These are phyloP conservation scores for Pseudevernia furfuracea DNA, from an alignment of 495 filamentous ascomycete genomes.

Conservation along the genomic window DNA sequence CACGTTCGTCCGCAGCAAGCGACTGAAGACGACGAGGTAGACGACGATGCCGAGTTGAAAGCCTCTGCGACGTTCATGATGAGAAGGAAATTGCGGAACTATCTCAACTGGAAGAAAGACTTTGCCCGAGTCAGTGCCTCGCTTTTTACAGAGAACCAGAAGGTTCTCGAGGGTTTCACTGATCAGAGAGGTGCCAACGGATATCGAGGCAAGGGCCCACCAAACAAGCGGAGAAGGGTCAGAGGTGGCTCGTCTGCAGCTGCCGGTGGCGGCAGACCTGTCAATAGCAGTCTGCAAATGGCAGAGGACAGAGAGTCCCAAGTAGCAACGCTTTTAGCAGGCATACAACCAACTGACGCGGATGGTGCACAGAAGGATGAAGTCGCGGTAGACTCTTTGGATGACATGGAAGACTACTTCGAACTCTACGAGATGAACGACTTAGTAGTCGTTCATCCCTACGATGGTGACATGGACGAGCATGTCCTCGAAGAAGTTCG, in stretches of 20 bases:
- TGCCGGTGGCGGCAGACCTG: conserved; percentile 46
- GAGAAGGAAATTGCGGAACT: conserved; percentile 76
- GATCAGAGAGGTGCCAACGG: conserved; percentile 35
- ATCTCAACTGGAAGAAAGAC: conserved; percentile 85
- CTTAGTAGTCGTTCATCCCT: conserved; percentile 82
- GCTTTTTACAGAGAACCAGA: conserved; percentile 70
- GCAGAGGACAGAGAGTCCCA: conserved; percentile 76
- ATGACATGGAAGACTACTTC: conserved; percentile 85
- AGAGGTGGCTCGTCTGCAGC: conserved; percentile 65
- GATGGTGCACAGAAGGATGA: conserved; percentile 65
- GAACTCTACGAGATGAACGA: conserved; percentile 89
- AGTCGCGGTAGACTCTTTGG: conserved; percentile 69
- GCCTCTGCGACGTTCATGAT: conserved; percentile 81
- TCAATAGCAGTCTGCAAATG: conserved; percentile 62
- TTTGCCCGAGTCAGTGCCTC: conserved; percentile 75
- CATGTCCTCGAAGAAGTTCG: conserved; percentile 88
- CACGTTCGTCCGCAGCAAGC: conserved; percentile 54
- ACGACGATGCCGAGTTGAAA: conserved; percentile 37
- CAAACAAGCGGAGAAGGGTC: conserved; percentile 83
- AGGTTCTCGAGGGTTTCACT: conserved; percentile 54
- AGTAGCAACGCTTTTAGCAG: conserved; percentile 57
- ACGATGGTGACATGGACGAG: conserved; percentile 92
- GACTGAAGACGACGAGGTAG: conserved; percentile 34
- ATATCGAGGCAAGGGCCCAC: conserved; percentile 57
- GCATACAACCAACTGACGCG: conserved; percentile 57